Evolutionary conservation across 805 yeast genomes (phyloP), one percentile per base, ranked within the genome.

Genomic region (Grigorovia humatica): DNA sequence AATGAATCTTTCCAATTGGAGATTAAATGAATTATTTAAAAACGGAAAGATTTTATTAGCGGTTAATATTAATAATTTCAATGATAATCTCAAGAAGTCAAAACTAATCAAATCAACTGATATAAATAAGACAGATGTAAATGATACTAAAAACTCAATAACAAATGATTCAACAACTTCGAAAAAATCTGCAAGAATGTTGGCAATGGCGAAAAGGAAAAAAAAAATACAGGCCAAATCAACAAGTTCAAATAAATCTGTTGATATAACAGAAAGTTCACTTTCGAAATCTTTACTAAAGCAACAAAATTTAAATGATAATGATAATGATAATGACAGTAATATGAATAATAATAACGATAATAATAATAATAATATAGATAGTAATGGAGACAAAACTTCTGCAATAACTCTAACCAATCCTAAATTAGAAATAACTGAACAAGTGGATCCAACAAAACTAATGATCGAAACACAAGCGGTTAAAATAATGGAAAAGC

Each of bases 181-280:
- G 9, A 66, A 70, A 48, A 65, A 74, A 43, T 82, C 85, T 48
- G 90, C 95, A 0, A 79, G 97, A 65, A 78, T 89, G 75, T 79
- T 88, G 55, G 98, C 96, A 1, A 81, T 91, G 87, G 96, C 96
- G n/a, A 85, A 85, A 60, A 78, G 98, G 61, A 82, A 84, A 63
- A 93, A 95, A 4, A 88, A 85, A 64, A 82, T 80, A 49, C 78
- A 75, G 55, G 85, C 87, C 1, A 81, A 78, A 58, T 67, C 76
- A 9, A 70, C 72, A 9, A 68, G 42, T n/a, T 32, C 75, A 6
- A 67, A 67, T 20, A 78, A 74, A 59, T 78, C 85, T 0, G 80
- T 85, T 0, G 91, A 85, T 64, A 68, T 85, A 9, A 80, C 89
- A 1, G 86, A 83, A 62, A 80, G 86, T 58, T 80, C 88, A 0